phyloP scores from a whole-genome alignment of 768 basidiomycete genomes.

The Pisolithus orientalis region DNA sequence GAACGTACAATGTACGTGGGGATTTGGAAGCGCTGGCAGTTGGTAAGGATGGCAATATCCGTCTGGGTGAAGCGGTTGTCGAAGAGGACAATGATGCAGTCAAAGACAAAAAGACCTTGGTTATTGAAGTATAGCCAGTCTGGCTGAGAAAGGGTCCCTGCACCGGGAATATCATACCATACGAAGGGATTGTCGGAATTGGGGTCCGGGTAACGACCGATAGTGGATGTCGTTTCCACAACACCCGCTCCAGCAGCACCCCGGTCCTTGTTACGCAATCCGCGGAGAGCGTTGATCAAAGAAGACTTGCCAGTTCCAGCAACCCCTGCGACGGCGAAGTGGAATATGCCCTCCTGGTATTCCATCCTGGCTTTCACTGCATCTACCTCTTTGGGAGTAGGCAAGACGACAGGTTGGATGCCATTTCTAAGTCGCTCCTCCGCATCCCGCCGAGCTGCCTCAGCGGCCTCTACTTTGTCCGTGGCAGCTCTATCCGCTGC shows the following conservation, averaged over 20 bases:
- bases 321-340: slow-evolving; percentile 23
- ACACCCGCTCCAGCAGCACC: slow-evolving; percentile 18
- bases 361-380: slow-evolving; percentile 1
- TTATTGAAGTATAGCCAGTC: slow-evolving; percentile 25
- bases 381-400: slow-evolving; percentile 8
- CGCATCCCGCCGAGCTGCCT: slow-evolving; percentile 1
- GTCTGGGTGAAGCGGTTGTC: slow-evolving; percentile 10
- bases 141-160: slow-evolving; percentile 4
- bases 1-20: slow-evolving; percentile 13
- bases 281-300: slow-evolving; percentile 20
- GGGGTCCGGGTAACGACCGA: neutral
- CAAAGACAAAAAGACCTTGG: slow-evolving; percentile 16
- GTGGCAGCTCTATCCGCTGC: neutral
- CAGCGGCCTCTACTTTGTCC: neutral
- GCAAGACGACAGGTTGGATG: slow-evolving; percentile 11
- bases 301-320: slow-evolving; percentile 7
- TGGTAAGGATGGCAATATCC: slow-evolving; percentile 8
- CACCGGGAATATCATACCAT: no score
- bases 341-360: slow-evolving; percentile 14
- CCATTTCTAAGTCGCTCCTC: slow-evolving; percentile 5
- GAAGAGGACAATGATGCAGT: slow-evolving; percentile 2
- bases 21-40: slow-evolving; percentile 8
- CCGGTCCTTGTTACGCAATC: slow-evolving; percentile 9
- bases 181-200: no score
- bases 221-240: slow-evolving; percentile 14